A percentile compares a stretch with the other conserved stretches of the same genome.
Conservation (phyloP, 2,329 filamentous ascomycete species). For the Talaromyces atroroseus region DNA sequence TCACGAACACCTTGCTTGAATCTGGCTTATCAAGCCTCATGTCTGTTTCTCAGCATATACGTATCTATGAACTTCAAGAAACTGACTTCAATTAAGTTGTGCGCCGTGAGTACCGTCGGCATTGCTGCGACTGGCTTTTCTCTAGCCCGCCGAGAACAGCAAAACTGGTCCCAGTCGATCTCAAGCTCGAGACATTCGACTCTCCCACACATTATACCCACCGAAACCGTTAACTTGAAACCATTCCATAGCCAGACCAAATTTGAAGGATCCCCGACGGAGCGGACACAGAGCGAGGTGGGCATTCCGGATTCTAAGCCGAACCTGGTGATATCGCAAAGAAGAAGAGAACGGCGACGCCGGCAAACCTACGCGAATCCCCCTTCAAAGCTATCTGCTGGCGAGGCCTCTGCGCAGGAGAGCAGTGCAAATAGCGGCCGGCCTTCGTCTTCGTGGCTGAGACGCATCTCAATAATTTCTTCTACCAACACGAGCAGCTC, state of each 20-base stretch:
- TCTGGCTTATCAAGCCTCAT: not conserved
- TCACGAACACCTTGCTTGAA: not conserved
- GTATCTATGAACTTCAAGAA: not conserved
- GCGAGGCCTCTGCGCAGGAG: constrained; percentile 19
- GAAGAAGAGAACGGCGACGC: constrained; percentile 27
- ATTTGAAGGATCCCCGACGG: constrained; percentile 11
- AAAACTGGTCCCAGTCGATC: not conserved
- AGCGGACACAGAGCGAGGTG: constrained; percentile 15
- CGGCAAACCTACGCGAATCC: constrained; percentile 33
- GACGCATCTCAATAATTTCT: constrained; percentile 48
- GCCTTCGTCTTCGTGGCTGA: constrained; percentile 50
- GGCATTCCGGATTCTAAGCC: constrained; percentile 14
- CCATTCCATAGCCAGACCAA: not conserved
- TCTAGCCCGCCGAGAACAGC: constrained; percentile 46
- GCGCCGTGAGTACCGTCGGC: constrained; percentile 59
- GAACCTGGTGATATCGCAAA: constrained; percentile 15
- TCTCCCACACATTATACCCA: constrained; percentile 16
- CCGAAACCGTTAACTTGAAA: constrained; percentile 17
- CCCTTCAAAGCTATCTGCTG: constrained; percentile 21
- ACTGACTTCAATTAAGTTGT: constrained; percentile 43
- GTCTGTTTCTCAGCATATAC: not conserved
- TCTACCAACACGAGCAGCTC: constrained; percentile 41
- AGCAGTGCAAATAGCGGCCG: constrained; percentile 26
- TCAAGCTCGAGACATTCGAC: constrained; percentile 28
- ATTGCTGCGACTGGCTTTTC: constrained; percentile 56